Base-by-base conservation (phyloP, 129 eudicot species). In the Escallonia herrerae region DNA sequence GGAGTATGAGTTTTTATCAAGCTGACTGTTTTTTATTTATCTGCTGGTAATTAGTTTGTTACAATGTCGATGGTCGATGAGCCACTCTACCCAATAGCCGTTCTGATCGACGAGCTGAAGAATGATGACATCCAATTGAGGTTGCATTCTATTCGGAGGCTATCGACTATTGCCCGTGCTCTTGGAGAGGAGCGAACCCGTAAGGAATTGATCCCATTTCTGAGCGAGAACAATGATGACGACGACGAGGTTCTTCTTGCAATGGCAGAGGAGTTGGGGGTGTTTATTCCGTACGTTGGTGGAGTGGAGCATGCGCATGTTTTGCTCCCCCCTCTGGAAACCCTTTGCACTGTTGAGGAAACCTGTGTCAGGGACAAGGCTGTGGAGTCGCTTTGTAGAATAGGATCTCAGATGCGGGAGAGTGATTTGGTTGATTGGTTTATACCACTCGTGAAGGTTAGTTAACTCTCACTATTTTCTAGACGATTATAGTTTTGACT, bases 211-310 rank as follows among this genome's bases (percentile, higher is more conserved):
- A 94, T 89, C 37, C 99, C 99, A 10, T 93, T 93, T 67, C 54
- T 93, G 72, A 82, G 93, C 60, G 96, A 89, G 68, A 93, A 89
- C 81, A 93, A 89, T 82, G 99, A 93, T n/a, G 99, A 93, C 9
- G 99, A 93, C n/a, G 99, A 93, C 38, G 96, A 93, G 74, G 96
- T 93, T 63, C 90, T 93, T 73, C 99, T 93, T 64, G 96, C 99
- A 3, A 93, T 93, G 99, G 95, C 96, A 0, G 96, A 93, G 66
- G 99, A 93, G 61, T 80, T 93, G 77, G 99, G 99, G 10, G 96
- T 86, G 0, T 93, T 93, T 65, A 93, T 93, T 64, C 99, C 99
- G 14, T 93, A 93, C 63, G 96, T 93, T 76, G 99, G 99, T 54
- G 99, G 97, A 14, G 86, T 87, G 58, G 99, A 94, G 65, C 79